Evolutionary conservation across 257 asterid genomes (phyloP).

Genomic region (Voacanga thouarsii): DNA sequence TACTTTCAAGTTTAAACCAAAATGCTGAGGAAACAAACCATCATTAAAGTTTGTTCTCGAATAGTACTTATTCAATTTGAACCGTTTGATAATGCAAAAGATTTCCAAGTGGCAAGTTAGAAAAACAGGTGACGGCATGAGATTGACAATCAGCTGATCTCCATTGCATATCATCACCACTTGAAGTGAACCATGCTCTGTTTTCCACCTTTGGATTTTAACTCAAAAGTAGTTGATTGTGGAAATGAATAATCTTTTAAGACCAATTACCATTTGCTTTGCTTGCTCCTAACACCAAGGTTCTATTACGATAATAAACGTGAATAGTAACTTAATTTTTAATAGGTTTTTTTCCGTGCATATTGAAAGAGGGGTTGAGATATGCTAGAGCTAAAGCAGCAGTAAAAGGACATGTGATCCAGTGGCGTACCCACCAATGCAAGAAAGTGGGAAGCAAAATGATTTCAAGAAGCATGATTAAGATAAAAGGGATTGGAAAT

Average conservation of each 20-base stretch:
- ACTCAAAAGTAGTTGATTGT: too few relatives aligned
- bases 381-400: neutral
- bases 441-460: conserved; percentile 32
- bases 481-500: conserved; percentile 19
- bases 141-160: neutral
- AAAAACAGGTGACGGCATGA: neutral
- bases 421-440: conserved; percentile 2
- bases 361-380: neutral
- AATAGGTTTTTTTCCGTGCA: too few relatives aligned
- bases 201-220: too few relatives aligned
- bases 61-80: neutral
- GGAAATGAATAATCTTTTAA: too few relatives aligned
- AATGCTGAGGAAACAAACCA: neutral
- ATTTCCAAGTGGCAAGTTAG: conserved; percentile 4
- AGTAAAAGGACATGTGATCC: neutral
- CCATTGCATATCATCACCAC: neutral
- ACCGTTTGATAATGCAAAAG: neutral
- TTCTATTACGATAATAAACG: too few relatives aligned
- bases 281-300: too few relatives aligned
- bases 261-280: too few relatives aligned
- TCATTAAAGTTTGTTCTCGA: neutral
- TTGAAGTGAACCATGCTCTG: too few relatives aligned
- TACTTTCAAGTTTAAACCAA: conserved; percentile 5
- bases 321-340: too few relatives aligned
- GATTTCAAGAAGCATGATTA: conserved; percentile 36